These are phyloP conservation scores for Penicillium verhagenii DNA, from an alignment of 495 filamentous ascomycete species.

Conservation along the genomic window DNA sequence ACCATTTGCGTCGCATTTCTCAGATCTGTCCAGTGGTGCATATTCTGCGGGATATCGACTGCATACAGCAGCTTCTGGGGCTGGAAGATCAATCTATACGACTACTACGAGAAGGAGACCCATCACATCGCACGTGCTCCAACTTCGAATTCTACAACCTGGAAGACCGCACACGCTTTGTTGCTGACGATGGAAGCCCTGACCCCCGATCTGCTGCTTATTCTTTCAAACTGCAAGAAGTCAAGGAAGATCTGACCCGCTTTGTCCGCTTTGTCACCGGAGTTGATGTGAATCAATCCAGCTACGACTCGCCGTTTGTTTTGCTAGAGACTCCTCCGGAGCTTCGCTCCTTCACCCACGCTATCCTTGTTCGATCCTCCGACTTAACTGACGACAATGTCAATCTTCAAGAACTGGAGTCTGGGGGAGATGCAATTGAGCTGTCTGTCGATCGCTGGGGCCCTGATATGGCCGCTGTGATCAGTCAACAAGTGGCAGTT, in stretches of 20 bases:
- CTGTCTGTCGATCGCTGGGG: slow-evolving; percentile 65
- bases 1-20: slow-evolving; percentile 56
- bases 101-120: slow-evolving; percentile 52
- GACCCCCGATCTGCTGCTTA: slow-evolving; percentile 51
- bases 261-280: slow-evolving; percentile 68
- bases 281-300: slow-evolving; percentile 49
- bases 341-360: slow-evolving; percentile 63
- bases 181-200: slow-evolving; percentile 30
- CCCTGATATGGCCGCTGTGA: slow-evolving; percentile 41
- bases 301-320: slow-evolving; percentile 70
- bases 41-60: slow-evolving; percentile 64
- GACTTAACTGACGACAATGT: slow-evolving; percentile 53
- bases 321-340: slow-evolving; percentile 67
- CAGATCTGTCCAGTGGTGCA: slow-evolving; percentile 73
- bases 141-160: slow-evolving; percentile 82
- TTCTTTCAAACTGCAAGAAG: slow-evolving; percentile 69
- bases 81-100: slow-evolving; percentile 53
- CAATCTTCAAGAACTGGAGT: slow-evolving; percentile 63
- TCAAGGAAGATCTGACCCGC: slow-evolving; percentile 70
- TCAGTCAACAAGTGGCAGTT: slow-evolving; percentile 46
- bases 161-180: slow-evolving; percentile 42
- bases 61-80: slow-evolving; percentile 63
- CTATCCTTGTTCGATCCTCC: slow-evolving; percentile 62
- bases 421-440: slow-evolving; percentile 70
- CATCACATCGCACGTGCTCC: slow-evolving; percentile 62